Conservation (phyloP, 75 land plant species). For the Pinus albicaulis region DNA sequence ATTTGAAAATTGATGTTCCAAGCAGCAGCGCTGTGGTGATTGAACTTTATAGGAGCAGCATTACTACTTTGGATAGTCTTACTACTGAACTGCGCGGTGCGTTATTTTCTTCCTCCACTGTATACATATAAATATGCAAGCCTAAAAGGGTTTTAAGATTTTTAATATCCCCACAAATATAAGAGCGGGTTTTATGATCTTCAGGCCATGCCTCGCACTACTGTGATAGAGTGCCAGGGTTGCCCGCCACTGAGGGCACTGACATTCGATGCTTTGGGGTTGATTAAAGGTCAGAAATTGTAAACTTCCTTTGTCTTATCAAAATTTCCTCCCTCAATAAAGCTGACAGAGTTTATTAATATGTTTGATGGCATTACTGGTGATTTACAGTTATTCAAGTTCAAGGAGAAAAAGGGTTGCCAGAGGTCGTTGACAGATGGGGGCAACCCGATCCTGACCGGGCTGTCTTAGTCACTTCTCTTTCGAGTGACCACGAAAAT, state of each 20-base stretch:
- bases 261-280: constrained; percentile 73
- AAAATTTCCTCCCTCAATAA: background rate
- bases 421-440: constrained; percentile 85
- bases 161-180: too few species aligned
- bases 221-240: constrained; percentile 40
- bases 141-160: too few species aligned
- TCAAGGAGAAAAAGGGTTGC: constrained; percentile 33
- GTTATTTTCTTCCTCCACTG: too few species aligned
- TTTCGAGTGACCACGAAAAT: constrained; percentile 27
- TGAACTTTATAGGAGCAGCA: too few species aligned
- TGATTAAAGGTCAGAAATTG: constrained; percentile 61
- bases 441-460: constrained; percentile 61
- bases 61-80: too few species aligned
- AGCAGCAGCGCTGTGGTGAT: too few species aligned
- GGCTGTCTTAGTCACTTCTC: constrained; percentile 48
- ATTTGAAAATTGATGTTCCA: too few species aligned
- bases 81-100: too few species aligned
- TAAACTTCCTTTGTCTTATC: constrained; percentile 10
- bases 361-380: background rate
- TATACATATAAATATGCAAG: too few species aligned
- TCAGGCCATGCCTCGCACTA: constrained; percentile 37
- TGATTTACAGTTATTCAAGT: constrained; percentile 57
- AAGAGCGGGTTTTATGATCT: too few species aligned
- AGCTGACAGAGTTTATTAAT: background rate
- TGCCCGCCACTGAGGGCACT: constrained; percentile 72